A percentile compares a stretch with the other conserved stretches of the same genome.
Evolutionary conservation across 768 basidiomycete genomes (phyloP).

Genomic region (Aureoboletus auriporus): DNA sequence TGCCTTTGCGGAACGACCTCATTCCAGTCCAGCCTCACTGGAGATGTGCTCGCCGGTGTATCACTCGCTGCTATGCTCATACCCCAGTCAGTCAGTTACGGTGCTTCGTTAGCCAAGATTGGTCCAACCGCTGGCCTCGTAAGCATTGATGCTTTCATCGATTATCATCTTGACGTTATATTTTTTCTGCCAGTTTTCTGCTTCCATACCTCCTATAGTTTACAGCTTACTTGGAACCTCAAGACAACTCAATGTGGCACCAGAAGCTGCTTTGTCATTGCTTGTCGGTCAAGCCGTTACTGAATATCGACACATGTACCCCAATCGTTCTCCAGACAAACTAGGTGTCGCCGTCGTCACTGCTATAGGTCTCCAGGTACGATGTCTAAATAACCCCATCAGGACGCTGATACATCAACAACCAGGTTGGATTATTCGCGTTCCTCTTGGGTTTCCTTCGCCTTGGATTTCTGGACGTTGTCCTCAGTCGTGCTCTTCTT

Average conservation of each 20-base stretch:
- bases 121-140: constrained; percentile 85
- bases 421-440: constrained; percentile 80
- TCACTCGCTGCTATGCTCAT: constrained; percentile 84
- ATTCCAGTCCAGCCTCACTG: constrained; percentile 41
- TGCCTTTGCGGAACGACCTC: background rate
- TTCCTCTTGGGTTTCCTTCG: constrained; percentile 84
- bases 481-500: constrained; percentile 82
- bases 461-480: constrained; percentile 90
- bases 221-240: constrained; percentile 91
- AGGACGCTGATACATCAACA: background rate
- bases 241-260: constrained; percentile 75
- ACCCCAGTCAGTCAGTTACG: constrained; percentile 89
- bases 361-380: constrained; percentile 79
- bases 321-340: constrained; percentile 38
- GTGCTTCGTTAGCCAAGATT: constrained; percentile 79
- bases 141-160: constrained; percentile 23
- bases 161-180: background rate
- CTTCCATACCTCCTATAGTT: constrained; percentile 81
- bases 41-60: constrained; percentile 80
- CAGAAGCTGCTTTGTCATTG: constrained; percentile 85
- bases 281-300: constrained; percentile 84
- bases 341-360: constrained; percentile 70
- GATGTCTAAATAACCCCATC: constrained; percentile 4
- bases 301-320: constrained; percentile 53
- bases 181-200: constrained; percentile 55